These are phyloP conservation scores for Rutstroemia sp. DNA, from an alignment of 2,329 filamentous ascomycete genomes.

Conservation along the genomic window DNA sequence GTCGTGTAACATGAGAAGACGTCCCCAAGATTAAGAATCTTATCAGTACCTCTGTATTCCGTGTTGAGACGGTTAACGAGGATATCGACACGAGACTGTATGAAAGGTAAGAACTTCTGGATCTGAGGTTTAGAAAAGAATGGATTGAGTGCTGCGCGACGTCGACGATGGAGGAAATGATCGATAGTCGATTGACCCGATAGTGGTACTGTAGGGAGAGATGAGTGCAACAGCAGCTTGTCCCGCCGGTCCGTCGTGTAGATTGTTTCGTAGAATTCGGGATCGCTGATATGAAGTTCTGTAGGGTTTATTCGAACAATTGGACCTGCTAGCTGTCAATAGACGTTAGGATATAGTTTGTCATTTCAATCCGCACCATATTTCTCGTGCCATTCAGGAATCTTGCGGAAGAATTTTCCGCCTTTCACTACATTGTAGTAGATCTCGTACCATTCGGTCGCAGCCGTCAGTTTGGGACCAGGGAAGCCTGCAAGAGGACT, in stretches of 20 bases:
- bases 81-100: slow-evolving; percentile 1
- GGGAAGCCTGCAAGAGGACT: slow-evolving; percentile 29
- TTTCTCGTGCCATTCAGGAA: slow-evolving; percentile 35
- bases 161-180: slow-evolving; percentile 18
- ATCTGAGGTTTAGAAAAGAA: slow-evolving; percentile 19
- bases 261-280: slow-evolving; percentile 34
- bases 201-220: not conserved
- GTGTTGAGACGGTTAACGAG: not conserved
- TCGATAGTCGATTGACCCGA: slow-evolving; percentile 11
- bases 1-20: not conserved
- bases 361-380: slow-evolving; percentile 25
- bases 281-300: slow-evolving; percentile 34
- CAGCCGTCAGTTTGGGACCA: slow-evolving; percentile 29
- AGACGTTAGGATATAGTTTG: not conserved
- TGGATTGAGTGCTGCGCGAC: slow-evolving; percentile 17
- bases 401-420: slow-evolving; percentile 35
- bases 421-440: slow-evolving; percentile 38
- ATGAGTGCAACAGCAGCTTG: slow-evolving; percentile 8
- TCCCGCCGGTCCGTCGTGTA: slow-evolving; percentile 26
- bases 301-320: slow-evolving; percentile 31
- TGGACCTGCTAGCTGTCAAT: slow-evolving; percentile 13
- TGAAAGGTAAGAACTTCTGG: slow-evolving; percentile 1
- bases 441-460: slow-evolving; percentile 25
- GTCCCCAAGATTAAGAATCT: not conserved
- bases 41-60: not conserved